Evolutionary conservation across 2,329 filamentous ascomycete species (phyloP).

Genomic region (Aspergillus sp.): DNA sequence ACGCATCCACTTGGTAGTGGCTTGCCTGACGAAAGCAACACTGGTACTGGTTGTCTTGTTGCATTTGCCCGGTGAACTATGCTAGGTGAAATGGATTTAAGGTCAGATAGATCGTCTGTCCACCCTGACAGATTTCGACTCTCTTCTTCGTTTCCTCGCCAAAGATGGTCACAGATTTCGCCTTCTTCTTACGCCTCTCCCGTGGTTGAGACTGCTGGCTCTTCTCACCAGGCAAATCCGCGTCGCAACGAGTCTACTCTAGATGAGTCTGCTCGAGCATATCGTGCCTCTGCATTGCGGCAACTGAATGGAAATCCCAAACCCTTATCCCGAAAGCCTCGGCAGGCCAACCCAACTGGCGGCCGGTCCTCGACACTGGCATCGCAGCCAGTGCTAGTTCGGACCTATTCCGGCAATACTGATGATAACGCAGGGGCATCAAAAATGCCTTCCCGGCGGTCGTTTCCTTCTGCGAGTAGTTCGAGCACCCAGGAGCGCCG

Average conservation of each 20-base stretch:
- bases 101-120: no score
- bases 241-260: conserved; percentile 20
- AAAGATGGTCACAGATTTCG: conserved; percentile 26
- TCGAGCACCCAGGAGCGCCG: conserved; percentile 17
- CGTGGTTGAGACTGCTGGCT: conserved; percentile 12
- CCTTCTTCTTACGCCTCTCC: conserved; percentile 18
- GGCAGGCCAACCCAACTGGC: conserved; percentile 16
- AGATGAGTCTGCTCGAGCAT: conserved; percentile 26
- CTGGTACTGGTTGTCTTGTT: no score
- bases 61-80: no score
- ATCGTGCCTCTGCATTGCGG: conserved; percentile 27
- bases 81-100: no score
- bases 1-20: no score
- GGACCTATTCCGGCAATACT: conserved; percentile 37
- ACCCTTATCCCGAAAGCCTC: conserved; percentile 20
- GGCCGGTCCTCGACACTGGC: conserved; percentile 24
- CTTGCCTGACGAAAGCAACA: no score
- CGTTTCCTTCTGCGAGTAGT: conserved; percentile 24
- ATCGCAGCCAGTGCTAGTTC: conserved; percentile 41
- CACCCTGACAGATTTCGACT: no score
- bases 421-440: conserved; percentile 22
- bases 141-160: conserved; percentile 7
- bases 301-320: conserved; percentile 27
- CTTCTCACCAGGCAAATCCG: conserved; percentile 17
- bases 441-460: conserved; percentile 28